Conservation (phyloP, 768 basidiomycete species). For the Psilocybe tampanensis region DNA sequence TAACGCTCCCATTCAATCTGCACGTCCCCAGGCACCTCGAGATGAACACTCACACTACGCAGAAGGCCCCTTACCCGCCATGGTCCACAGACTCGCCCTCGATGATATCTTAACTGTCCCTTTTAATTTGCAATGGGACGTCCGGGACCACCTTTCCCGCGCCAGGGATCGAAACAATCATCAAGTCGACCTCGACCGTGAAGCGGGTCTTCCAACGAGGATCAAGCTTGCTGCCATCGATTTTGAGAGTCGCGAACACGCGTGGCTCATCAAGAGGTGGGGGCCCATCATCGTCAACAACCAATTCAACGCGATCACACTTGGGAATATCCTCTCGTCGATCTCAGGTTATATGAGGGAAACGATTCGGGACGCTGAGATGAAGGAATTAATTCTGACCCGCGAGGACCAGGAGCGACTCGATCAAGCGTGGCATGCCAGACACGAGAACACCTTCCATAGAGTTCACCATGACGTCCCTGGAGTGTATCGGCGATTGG, state of each 20-base stretch:
- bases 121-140: background rate
- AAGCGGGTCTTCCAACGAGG: background rate
- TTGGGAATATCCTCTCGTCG: background rate
- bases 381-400: background rate
- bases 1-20: no score
- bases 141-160: background rate
- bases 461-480: background rate
- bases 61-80: background rate
- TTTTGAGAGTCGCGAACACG: background rate
- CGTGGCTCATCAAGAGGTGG: background rate
- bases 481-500: background rate
- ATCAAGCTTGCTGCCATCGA: background rate
- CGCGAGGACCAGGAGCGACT: background rate
- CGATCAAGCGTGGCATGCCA: background rate
- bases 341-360: background rate
- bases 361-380: background rate
- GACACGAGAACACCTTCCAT: background rate
- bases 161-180: background rate
- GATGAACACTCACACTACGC: no score
- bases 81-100: background rate
- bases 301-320: background rate
- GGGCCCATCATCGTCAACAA: background rate
- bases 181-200: background rate
- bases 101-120: background rate
- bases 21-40: no score